Conservation (phyloP, 257 asterid species). For the Nicotiana benthamiana region DNA sequence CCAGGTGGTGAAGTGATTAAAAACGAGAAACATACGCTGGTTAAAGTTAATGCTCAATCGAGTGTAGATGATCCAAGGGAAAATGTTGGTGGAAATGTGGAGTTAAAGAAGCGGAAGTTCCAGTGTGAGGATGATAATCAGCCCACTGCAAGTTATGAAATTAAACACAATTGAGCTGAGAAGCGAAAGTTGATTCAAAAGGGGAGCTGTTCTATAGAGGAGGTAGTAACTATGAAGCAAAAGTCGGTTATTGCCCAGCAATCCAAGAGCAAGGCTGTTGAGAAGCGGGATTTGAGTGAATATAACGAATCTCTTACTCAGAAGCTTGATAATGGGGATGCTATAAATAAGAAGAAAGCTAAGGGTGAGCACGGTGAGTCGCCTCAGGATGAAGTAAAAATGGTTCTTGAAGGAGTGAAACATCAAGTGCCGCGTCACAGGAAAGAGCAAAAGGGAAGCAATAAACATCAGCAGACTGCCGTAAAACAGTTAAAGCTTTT, state of each 20-base stretch:
- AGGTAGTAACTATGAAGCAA: constrained; percentile 3
- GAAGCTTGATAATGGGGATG: not conserved
- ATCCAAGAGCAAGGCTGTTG: not conserved
- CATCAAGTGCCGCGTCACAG: not conserved
- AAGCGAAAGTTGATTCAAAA: constrained; percentile 9
- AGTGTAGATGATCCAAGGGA: constrained; percentile 6
- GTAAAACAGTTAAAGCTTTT: constrained; percentile 9
- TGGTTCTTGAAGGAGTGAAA: not conserved
- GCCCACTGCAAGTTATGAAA: constrained; percentile 8
- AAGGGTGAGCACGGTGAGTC: not conserved
- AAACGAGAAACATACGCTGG: constrained; percentile 13
- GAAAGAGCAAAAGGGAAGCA: not conserved
- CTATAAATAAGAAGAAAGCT: not conserved
- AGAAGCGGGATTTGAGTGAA: not conserved
- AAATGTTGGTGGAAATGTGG: constrained; percentile 5
- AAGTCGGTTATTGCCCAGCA: not conserved
- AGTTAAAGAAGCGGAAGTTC: not conserved
- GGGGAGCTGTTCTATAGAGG: not conserved
- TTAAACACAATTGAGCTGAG: constrained; percentile 9
- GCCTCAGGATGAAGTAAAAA: not conserved
- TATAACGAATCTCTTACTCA: not conserved
- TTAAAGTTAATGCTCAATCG: constrained; percentile 13
- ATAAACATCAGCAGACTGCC: not conserved
- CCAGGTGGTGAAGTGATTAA: constrained; percentile 12
- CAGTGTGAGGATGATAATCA: constrained; percentile 4